Conservation (phyloP, 2,329 filamentous ascomycete genomes). For the Trichophaea hybrida region DNA sequence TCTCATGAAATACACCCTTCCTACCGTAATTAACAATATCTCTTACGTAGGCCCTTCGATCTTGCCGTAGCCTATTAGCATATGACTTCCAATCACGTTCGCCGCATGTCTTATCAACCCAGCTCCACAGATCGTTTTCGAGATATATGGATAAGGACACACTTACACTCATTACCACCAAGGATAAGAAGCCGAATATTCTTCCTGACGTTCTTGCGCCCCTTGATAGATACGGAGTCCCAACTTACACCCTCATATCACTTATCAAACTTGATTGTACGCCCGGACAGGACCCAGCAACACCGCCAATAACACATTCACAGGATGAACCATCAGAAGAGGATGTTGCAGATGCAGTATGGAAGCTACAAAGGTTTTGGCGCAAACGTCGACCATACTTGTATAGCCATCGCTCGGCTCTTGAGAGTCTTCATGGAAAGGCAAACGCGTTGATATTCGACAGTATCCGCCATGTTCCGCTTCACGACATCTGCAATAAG, state of each 20-base stretch:
- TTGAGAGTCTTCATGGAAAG: slow-evolving; percentile 2
- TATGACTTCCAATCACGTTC: neutral
- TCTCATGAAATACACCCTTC: no score
- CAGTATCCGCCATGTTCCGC: neutral
- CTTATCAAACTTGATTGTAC: neutral
- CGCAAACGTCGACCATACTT: neutral
- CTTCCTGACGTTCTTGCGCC: neutral
- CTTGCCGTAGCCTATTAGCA: neutral
- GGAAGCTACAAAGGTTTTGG: slow-evolving; percentile 8
- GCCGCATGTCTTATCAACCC: neutral
- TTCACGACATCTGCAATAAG: no score
- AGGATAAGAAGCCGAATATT: neutral
- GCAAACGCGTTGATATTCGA: neutral
- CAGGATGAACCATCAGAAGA: neutral
- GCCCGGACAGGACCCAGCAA: neutral
- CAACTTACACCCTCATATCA: neutral
- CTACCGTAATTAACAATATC: no score
- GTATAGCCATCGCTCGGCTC: neutral
- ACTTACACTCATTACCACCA: neutral
- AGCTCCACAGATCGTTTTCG: neutral
- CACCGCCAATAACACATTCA: neutral
- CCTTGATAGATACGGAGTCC: neutral
- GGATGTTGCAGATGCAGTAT: neutral
- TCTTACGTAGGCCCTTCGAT: no score
- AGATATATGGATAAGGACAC: neutral